Conservation (phyloP, 495 filamentous ascomycete genomes). For the Thermochaetoides thermophila region DNA sequence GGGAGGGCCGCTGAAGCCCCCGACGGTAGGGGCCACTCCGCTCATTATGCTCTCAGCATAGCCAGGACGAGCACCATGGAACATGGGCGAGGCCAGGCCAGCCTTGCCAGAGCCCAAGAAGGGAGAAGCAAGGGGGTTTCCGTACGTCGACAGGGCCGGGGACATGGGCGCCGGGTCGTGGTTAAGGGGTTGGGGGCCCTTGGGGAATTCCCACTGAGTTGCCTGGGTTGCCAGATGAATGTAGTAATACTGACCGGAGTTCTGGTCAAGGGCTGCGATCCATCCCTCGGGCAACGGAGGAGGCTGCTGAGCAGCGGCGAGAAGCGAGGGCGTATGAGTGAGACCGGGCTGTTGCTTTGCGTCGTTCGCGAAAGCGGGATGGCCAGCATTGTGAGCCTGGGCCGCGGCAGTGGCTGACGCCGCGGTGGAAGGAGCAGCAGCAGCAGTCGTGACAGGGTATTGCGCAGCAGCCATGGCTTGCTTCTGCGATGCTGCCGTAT, state of each 20-base stretch:
- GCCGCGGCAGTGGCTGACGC: constrained; percentile 20
- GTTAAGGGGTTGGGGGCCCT: constrained; percentile 72
- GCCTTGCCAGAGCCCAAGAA: constrained; percentile 54
- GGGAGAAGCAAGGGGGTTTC: constrained; percentile 61
- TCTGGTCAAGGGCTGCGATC: constrained; percentile 93
- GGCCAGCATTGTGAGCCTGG: constrained; percentile 8
- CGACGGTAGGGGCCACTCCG: constrained; percentile 51
- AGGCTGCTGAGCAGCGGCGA: constrained; percentile 59
- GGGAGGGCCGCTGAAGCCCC: constrained; percentile 70
- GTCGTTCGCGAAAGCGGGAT: constrained; percentile 78
- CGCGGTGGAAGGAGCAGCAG: constrained; percentile 29
- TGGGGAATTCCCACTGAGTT: constrained; percentile 97
- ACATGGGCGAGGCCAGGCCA: constrained; percentile 60
- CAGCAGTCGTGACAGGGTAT: too few relatives aligned
- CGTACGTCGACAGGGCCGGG: constrained; percentile 64
- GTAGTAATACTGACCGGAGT: constrained; percentile 95
- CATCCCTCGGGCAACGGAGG: constrained; percentile 93
- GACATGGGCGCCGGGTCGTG: constrained; percentile 66
- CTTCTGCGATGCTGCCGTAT: constrained; percentile 19
- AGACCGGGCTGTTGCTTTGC: constrained; percentile 31
- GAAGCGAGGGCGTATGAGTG: constrained; percentile 31
- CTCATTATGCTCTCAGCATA: constrained; percentile 66
- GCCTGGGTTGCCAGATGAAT: constrained; percentile 93
- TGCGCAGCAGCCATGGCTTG: constrained; percentile 2
- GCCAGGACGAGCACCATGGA: constrained; percentile 50